Base-by-base conservation (phyloP, 257 asterid species). In the Solanum virginianum region DNA sequence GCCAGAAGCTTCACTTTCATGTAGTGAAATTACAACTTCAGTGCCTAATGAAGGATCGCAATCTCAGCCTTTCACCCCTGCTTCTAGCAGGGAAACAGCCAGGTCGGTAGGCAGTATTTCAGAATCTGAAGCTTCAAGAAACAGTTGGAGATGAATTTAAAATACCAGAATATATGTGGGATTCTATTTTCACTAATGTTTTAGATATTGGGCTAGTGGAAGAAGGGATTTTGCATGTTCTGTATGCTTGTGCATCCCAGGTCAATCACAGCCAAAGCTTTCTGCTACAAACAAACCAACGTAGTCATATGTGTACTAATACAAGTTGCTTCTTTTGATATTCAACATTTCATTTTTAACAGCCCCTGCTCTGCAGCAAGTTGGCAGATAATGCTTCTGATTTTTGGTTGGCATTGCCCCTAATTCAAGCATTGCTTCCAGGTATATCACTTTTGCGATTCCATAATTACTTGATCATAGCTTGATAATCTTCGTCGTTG, bases 211-310 rank as follows among this genome's bases (percentile, higher is more conserved):
- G 91, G 59, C 87, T 91, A 32, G 94, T 92, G 51, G 99, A 97
- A 92, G 99, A 97, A 91, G 99, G 98, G 84, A 87, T 97, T 74
- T 84, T 97, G 89, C 99, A 97, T 90, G 91, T 97, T 86, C 95
- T 97, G 74, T 97, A 93, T 89, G 99, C 97, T 86, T 95, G 93
- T 91, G 94, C 98, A 70, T 93, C 98, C 87, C 98, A 93, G 99
- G 99, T 96, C 84, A 80, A 94, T 90, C 83, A 57, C 86, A 86
- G 8, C 80, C 84, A 72, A 84, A 83, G 56, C 82, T 86, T 24
- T 69, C 66, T 24, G 55, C 74, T 80, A 24, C 51, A 24, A 24
- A 51, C 51, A 51, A 77, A 77, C 45, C 62, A 15, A 10, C 15
- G 16, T 51, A 77, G 60, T 77, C 63, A 51, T 24, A n/a, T 6